Evolutionary conservation across 1,139 yeast genomes (phyloP).

Genomic region (Scheffersomyces stambukii): DNA sequence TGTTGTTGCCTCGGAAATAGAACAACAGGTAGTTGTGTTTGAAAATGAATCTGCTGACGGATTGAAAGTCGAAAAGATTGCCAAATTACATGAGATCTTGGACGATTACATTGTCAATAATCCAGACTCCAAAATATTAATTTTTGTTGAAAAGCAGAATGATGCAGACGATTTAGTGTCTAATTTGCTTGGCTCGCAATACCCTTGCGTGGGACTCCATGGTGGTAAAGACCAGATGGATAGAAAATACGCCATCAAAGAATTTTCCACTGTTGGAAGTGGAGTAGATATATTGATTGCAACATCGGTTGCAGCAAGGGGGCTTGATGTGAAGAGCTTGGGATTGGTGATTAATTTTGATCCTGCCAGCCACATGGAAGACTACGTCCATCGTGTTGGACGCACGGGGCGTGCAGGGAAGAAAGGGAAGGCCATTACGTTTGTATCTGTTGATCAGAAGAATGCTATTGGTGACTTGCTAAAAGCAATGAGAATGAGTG

Average conservation of each 20-base stretch:
- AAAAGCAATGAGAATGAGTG: slow-evolving; percentile 57
- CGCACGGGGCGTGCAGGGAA: slow-evolving; percentile 93
- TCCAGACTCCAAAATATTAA: slow-evolving; percentile 48
- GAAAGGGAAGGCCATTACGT: slow-evolving; percentile 73
- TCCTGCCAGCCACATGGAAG: slow-evolving; percentile 90
- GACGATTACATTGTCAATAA: slow-evolving; percentile 33
- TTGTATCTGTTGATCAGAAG: slow-evolving; percentile 63
- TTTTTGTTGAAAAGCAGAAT: slow-evolving; percentile 86
- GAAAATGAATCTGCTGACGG: slow-evolving; percentile 32
- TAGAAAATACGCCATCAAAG: slow-evolving; percentile 69
- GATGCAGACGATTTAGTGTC: slow-evolving; percentile 69
- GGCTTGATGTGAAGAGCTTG: slow-evolving; percentile 83
- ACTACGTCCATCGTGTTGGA: slow-evolving; percentile 94
- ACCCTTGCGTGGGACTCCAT: slow-evolving; percentile 67
- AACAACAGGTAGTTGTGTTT: slow-evolving; percentile 65
- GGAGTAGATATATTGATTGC: slow-evolving; percentile 68
- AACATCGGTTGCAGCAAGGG: slow-evolving; percentile 93
- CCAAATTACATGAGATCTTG: slow-evolving; percentile 49
- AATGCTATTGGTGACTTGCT: slow-evolving; percentile 69
- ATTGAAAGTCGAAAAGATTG: slow-evolving; percentile 40
- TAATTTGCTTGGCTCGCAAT: slow-evolving; percentile 53
- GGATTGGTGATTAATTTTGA: slow-evolving; percentile 81
- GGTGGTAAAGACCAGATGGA: slow-evolving; percentile 93
- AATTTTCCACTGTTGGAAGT: slow-evolving; percentile 55
- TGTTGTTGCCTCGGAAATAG: slow-evolving; percentile 77